Base-by-base conservation (phyloP, 139 green algal species). In the Chlamydomonas incerta region DNA sequence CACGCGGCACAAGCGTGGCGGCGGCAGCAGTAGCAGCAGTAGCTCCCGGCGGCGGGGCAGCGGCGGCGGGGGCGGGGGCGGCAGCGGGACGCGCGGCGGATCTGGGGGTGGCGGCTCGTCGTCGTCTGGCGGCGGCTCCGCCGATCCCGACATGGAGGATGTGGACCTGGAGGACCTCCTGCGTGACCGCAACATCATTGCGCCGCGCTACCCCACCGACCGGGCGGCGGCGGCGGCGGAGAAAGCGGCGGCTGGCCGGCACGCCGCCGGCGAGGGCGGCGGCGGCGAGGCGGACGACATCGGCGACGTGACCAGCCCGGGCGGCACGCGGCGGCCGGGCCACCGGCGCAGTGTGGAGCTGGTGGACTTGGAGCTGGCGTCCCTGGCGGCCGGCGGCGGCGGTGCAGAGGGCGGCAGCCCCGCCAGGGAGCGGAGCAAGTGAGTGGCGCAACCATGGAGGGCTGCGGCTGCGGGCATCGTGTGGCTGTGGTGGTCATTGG, bases 191-290 rank as follows among this genome's bases (percentile, higher is more conserved):
- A 0, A 55, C 34, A 79, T 86, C 52, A 79, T 86, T 8, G 50
- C 68, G 33, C 80, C 80, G 29, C 80, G 80, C 37, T 86, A 86
- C 55, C 80, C 80, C 0, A 86, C 68, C 0, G 80, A 79, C 68
- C 14, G 35, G 26, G 17, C 31, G 52, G n/a, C n/a, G 47, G n/a
- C 0, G 72, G 50, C 47, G 31, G 55, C 33, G 11, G 8, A 70
- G 29, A 11, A 5, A 11, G 63, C 20, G 20, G 20, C 17, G 20
- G 29, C 29, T 26, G 63, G 15, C n/a, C n/a, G n/a, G n/a, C n/a
- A n/a, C n/a, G n/a, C 8, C 34, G 26, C 24, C 31, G 50, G n/a
- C 29, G 47, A 50, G 15, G 71, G 50, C 46, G n/a, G 52, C 52
- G 11, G 29, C 15, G 28, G 6, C 31, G 52, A 67, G 8, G 31